Base-by-base conservation (phyloP, 2,329 filamentous ascomycete species). In the Arthrobotrys musiformis region DNA sequence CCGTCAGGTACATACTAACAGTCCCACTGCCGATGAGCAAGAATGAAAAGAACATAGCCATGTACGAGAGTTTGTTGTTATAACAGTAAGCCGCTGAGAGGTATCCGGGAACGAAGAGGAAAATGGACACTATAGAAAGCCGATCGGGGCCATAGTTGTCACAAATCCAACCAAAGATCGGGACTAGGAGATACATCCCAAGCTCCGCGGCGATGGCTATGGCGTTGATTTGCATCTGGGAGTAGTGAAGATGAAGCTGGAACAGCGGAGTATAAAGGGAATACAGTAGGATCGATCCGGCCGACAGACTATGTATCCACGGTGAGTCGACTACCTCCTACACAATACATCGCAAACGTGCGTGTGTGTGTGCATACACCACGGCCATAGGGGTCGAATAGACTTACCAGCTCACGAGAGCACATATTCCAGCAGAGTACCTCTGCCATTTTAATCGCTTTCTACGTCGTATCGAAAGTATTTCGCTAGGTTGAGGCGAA, bases 201-300 rank as follows among this genome's bases (percentile, higher is more conserved):
- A 98, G 85, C 82, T 94, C 94, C 68, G 93, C 93, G 15, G 91
- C 90, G 80, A 96, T 96, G 78, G 93, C 92, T 52, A 97, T 90
- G 30, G 91, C 89, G 84, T 98, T 98, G 84, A 99, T 93, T 83
- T 95, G 92, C 78, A 95, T 88, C 84, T 99, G 95, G 2, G 90
- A 91, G 84, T 98, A 99, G 82, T 90, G 91, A 62, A 99, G 87
- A 50, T 90, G 90, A 68, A 91, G 91, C 83, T 97, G 93, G 85
- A 99, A 93, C 56, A 96, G 87, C 80, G 93, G 94, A 7, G 92
- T 95, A 83, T 98, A 99, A 33, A 99, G 89, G 37, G 93, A 97
- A 85, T 95, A 99, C 58, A 93, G 92, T 60, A 93, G 93, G 81
- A 98, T 93, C 81, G 93, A 96, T 78, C 94, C 95, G 30, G 93